These are phyloP conservation scores for Sindora glabra DNA, from an alignment of 306 rosid genomes.

Conservation along the genomic window DNA sequence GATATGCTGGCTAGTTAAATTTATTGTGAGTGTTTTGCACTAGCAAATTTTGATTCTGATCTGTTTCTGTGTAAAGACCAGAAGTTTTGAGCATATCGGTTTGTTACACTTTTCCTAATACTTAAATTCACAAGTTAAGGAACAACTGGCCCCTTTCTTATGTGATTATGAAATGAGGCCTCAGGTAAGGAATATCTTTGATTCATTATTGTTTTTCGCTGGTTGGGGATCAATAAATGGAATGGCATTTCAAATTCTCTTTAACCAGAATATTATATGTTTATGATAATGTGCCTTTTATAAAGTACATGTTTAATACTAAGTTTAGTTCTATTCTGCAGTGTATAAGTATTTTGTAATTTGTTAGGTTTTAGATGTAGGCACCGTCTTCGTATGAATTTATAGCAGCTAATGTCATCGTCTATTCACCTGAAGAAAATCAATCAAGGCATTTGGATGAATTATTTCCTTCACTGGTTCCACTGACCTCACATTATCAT, in stretches of 20 bases:
- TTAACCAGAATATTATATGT: background rate
- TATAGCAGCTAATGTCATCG: constrained; percentile 78
- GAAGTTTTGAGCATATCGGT: background rate
- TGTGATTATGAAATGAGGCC: constrained; percentile 71
- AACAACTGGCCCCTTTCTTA: constrained; percentile 71
- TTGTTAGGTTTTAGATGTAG: constrained; percentile 41
- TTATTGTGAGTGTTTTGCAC: background rate
- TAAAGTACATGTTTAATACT: background rate
- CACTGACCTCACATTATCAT: constrained; percentile 94
- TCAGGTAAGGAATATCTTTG: constrained; percentile 51
- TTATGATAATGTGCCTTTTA: background rate
- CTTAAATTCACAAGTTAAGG: constrained; percentile 53
- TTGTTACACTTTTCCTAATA: constrained; percentile 1
- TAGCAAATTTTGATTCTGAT: background rate
- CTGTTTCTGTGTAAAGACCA: background rate
- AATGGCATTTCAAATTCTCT: background rate
- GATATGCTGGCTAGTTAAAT: background rate
- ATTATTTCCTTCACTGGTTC: constrained; percentile 87
- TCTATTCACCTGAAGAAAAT: constrained; percentile 66
- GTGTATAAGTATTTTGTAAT: constrained; percentile 11
- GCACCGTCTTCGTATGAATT: constrained; percentile 92
- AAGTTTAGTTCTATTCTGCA: background rate
- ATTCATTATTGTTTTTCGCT: background rate
- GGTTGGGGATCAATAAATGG: background rate
- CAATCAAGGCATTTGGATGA: constrained; percentile 71